phyloP scores from a whole-genome alignment of 2,329 filamentous ascomycete species.

The Colletotrichum sp. region DNA sequence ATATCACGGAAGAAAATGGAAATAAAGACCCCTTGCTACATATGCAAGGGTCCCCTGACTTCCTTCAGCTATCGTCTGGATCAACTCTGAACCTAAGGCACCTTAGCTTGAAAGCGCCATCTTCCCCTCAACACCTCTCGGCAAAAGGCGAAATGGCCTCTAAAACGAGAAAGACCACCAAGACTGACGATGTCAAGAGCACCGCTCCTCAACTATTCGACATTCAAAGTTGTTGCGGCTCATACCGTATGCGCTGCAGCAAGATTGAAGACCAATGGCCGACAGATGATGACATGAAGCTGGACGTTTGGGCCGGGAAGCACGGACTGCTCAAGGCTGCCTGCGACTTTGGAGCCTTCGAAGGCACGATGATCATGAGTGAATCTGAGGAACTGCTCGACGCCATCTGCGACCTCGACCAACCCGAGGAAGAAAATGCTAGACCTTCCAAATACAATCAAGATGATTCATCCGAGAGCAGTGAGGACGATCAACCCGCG shows the following conservation, averaged over 20 bases:
- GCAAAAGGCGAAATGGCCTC: background rate
- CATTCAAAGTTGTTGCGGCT: background rate
- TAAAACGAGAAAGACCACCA: background rate
- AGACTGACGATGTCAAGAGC: background rate
- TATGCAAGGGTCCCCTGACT: background rate
- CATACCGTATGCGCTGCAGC: background rate
- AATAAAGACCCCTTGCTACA: background rate
- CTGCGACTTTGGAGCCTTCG: background rate
- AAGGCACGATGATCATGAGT: background rate
- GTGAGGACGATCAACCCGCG: background rate
- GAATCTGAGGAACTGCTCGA: constrained; percentile 23
- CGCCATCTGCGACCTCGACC: constrained; percentile 18
- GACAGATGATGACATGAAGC: background rate
- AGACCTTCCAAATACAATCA: background rate
- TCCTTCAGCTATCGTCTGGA: background rate
- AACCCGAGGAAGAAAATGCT: background rate
- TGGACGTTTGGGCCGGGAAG: background rate
- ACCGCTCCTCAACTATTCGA: background rate
- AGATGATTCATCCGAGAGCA: background rate
- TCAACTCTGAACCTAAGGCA: background rate
- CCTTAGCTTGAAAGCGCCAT: background rate
- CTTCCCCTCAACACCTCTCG: background rate
- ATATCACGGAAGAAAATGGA: background rate
- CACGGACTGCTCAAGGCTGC: background rate
- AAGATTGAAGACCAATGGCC: background rate